Conservation (phyloP, 805 yeast species). For the Starmerella bacillaris region DNA sequence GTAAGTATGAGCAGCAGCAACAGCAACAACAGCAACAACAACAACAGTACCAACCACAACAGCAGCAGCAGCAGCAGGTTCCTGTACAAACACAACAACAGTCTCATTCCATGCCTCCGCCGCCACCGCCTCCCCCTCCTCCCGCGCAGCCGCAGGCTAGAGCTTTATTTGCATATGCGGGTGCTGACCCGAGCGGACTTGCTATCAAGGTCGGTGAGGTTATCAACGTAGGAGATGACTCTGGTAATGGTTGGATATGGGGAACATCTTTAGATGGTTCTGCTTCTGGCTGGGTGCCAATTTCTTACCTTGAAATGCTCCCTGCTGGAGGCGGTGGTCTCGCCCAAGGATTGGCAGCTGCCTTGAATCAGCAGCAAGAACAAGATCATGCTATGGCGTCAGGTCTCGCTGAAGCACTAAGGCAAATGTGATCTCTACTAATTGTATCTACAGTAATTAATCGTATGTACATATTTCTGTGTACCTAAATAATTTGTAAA, state of each 20-base stretch:
- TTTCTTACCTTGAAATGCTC: slow-evolving; percentile 51
- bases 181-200: slow-evolving; percentile 68
- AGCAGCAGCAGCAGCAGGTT: slow-evolving; percentile 12
- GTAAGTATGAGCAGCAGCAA: slow-evolving; percentile 10
- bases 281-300: slow-evolving; percentile 93
- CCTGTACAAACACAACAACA: slow-evolving; percentile 3
- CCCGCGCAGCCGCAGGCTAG: slow-evolving; percentile 56
- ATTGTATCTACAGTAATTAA: no score
- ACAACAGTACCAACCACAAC: slow-evolving; percentile 11
- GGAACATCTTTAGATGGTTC: slow-evolving; percentile 61
- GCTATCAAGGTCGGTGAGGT: slow-evolving; percentile 63
- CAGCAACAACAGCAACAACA: slow-evolving; percentile 15
- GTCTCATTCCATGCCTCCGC: slow-evolving; percentile 14
- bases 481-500: no score
- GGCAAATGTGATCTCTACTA: slow-evolving; percentile 4
- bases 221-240: slow-evolving; percentile 51
- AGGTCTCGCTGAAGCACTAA: slow-evolving; percentile 15
- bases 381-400: slow-evolving; percentile 17
- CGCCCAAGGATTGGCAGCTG: slow-evolving; percentile 16
- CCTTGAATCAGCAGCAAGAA: slow-evolving; percentile 16
- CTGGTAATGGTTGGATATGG: slow-evolving; percentile 86
- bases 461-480: no score
- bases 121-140: slow-evolving; percentile 51
- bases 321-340: slow-evolving; percentile 7
- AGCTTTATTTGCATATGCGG: slow-evolving; percentile 78